Conservation (phyloP, 768 basidiomycete species). For the Sarcodon sp. region DNA sequence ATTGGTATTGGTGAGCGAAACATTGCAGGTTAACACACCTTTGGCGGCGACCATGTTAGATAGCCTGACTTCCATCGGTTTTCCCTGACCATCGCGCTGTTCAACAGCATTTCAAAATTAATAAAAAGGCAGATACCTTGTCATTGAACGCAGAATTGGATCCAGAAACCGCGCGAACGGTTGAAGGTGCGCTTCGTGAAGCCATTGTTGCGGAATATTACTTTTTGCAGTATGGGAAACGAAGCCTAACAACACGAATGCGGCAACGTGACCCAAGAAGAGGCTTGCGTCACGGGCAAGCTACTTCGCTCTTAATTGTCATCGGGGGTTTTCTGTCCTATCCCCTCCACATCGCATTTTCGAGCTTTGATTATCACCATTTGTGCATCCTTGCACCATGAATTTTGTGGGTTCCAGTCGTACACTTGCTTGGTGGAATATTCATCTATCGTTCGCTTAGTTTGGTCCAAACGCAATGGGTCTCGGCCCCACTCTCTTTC, state of each 20-base stretch:
- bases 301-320: background rate
- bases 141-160: conserved; percentile 58
- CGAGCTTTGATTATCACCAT: conserved; percentile 7
- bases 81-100: conserved; percentile 50
- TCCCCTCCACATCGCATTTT: conserved; percentile 7
- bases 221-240: background rate
- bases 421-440: background rate
- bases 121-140: conserved; percentile 36
- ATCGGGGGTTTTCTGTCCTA: background rate
- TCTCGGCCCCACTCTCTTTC: conserved; percentile 48
- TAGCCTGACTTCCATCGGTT: conserved; percentile 95
- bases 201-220: conserved; percentile 12
- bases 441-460: conserved; percentile 13
- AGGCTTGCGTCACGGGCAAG: background rate
- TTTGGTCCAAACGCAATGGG: conserved; percentile 21
- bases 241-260: background rate
- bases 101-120: conserved; percentile 6
- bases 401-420: conserved; percentile 20
- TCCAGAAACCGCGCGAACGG: conserved; percentile 7
- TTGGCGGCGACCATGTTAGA: conserved; percentile 98
- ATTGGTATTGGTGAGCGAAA: background rate
- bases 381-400: conserved; percentile 13
- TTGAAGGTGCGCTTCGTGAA: conserved; percentile 11
- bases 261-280: background rate
- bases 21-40: conserved; percentile 30